Evolutionary conservation across 202 grass and related monocot species (phyloP).

Genomic region (Digitaria exilis): DNA sequence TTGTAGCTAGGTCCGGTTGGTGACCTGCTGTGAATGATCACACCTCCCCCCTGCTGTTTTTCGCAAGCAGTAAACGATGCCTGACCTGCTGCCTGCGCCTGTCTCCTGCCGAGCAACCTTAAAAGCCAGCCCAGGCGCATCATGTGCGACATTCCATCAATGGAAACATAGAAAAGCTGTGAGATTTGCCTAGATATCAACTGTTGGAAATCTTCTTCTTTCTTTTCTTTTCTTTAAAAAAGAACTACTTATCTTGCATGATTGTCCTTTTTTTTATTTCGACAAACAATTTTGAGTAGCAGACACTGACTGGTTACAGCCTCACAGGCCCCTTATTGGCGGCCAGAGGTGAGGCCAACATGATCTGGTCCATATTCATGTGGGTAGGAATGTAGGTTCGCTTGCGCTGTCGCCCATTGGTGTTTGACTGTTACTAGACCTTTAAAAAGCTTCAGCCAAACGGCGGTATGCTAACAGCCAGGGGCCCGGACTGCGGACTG

Average conservation of each 20-base stretch:
- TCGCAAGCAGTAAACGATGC: slow-evolving; percentile 39
- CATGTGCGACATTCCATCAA: slow-evolving; percentile 37
- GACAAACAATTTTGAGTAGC: background rate
- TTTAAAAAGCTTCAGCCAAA: slow-evolving; percentile 39
- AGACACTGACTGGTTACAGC: slow-evolving; percentile 12
- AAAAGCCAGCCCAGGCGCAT: slow-evolving; percentile 35
- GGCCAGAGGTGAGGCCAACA: slow-evolving; percentile 19
- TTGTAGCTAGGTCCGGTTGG: slow-evolving; percentile 45
- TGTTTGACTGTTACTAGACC: slow-evolving; percentile 34
- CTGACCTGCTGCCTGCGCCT: slow-evolving; percentile 33
- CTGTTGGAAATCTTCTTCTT: background rate
- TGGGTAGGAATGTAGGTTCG: slow-evolving; percentile 55
- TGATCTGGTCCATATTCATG: slow-evolving; percentile 48
- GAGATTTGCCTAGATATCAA: slow-evolving; percentile 38
- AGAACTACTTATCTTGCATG: background rate
- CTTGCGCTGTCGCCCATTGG: slow-evolving; percentile 45
- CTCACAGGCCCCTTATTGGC: slow-evolving; percentile 8
- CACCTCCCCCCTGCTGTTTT: background rate
- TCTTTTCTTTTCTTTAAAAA: background rate
- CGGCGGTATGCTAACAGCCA: slow-evolving; percentile 29
- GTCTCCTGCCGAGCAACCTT: slow-evolving; percentile 7
- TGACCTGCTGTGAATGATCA: slow-evolving; percentile 43
- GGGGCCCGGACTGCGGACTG: slow-evolving; percentile 24
- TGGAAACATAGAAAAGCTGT: slow-evolving; percentile 32
- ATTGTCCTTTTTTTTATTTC: background rate